Percentiles rank a stretch among this genome's conserved stretches.
These are phyloP conservation scores for Corynascus novoguineensis DNA, from an alignment of 495 filamentous ascomycete genomes.

Conservation along the genomic window DNA sequence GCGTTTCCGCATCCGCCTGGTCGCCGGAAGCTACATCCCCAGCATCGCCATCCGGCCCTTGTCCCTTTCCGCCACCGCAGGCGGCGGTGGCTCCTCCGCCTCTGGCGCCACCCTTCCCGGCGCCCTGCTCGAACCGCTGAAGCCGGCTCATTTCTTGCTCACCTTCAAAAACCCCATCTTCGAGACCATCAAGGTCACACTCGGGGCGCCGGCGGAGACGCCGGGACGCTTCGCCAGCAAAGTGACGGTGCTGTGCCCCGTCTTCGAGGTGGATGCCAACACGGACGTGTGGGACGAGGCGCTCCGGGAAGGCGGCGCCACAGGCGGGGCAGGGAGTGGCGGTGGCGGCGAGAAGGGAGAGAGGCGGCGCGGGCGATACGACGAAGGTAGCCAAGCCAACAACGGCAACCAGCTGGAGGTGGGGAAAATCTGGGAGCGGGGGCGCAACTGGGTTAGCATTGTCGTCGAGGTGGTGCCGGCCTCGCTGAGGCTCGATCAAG, in stretches of 20 bases:
- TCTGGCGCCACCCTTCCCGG: not conserved
- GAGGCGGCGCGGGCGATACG: slow-evolving; percentile 34
- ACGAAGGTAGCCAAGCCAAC: slow-evolving; percentile 30
- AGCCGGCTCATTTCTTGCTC: slow-evolving; percentile 74
- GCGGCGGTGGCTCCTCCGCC: slow-evolving; percentile 10
- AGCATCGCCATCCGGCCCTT: slow-evolving; percentile 65
- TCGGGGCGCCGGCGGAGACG: slow-evolving; percentile 77
- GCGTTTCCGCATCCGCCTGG: slow-evolving; percentile 81
- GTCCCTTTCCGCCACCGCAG: slow-evolving; percentile 33
- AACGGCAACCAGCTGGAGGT: slow-evolving; percentile 65
- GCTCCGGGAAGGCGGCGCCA: slow-evolving; percentile 48
- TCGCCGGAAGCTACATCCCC: slow-evolving; percentile 86
- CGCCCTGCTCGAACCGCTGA: slow-evolving; percentile 54
- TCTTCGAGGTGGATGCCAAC: slow-evolving; percentile 92
- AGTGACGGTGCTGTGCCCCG: slow-evolving; percentile 88
- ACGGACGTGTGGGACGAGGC: slow-evolving; percentile 96
- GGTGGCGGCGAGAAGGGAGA: slow-evolving; percentile 11
- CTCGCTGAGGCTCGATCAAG: slow-evolving; percentile 28
- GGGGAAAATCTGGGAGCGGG: slow-evolving; percentile 91
- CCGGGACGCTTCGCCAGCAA: slow-evolving; percentile 70
- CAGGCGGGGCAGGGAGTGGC: too few species aligned
- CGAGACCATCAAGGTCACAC: slow-evolving; percentile 76
- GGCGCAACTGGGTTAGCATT: slow-evolving; percentile 90
- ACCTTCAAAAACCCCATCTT: slow-evolving; percentile 93
- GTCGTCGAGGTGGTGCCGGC: slow-evolving; percentile 87